A percentile compares a stretch with the other conserved stretches of the same genome.
Conservation (phyloP, 177 flowering plant species). For the Vitis hybrid region DNA sequence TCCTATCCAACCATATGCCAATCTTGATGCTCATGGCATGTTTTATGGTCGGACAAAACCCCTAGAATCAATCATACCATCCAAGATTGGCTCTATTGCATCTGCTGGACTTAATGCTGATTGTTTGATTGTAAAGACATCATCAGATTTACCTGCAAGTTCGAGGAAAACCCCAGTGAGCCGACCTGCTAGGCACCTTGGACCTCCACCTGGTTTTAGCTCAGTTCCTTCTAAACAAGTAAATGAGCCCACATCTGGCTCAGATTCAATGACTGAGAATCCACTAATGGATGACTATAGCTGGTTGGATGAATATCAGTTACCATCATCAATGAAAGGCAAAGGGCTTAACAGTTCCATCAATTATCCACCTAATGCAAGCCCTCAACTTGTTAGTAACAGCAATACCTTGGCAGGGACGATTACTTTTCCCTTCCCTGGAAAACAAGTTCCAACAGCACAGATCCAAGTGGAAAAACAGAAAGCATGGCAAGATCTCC, state of each 20-base stretch:
- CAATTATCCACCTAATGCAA: slow-evolving; percentile 25
- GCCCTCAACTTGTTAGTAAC: slow-evolving; percentile 24
- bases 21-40: slow-evolving; percentile 19
- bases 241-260: slow-evolving; percentile 34
- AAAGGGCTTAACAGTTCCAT: slow-evolving; percentile 29
- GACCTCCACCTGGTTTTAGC: slow-evolving; percentile 96
- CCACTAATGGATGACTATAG: slow-evolving; percentile 70
- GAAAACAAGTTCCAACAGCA: slow-evolving; percentile 60
- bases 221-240: slow-evolving; percentile 52
- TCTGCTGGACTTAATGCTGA: slow-evolving; percentile 36
- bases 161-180: slow-evolving; percentile 69
- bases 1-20: slow-evolving; percentile 42
- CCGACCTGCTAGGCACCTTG: slow-evolving; percentile 80
- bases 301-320: slow-evolving; percentile 89
- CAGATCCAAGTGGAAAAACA: slow-evolving; percentile 49
- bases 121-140: slow-evolving; percentile 23
- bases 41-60: slow-evolving; percentile 24
- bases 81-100: slow-evolving; percentile 39
- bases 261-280: slow-evolving; percentile 40
- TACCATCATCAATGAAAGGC: slow-evolving; percentile 40
- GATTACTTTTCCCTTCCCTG: slow-evolving; percentile 79
- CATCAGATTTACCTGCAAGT: slow-evolving; percentile 28
- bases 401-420: slow-evolving; percentile 41
- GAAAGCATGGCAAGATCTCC: slow-evolving; percentile 46
- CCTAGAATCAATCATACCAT: slow-evolving; percentile 42